Base-by-base conservation (phyloP, 805 yeast genomes). In the Metschnikowia aberdeeniae region DNA sequence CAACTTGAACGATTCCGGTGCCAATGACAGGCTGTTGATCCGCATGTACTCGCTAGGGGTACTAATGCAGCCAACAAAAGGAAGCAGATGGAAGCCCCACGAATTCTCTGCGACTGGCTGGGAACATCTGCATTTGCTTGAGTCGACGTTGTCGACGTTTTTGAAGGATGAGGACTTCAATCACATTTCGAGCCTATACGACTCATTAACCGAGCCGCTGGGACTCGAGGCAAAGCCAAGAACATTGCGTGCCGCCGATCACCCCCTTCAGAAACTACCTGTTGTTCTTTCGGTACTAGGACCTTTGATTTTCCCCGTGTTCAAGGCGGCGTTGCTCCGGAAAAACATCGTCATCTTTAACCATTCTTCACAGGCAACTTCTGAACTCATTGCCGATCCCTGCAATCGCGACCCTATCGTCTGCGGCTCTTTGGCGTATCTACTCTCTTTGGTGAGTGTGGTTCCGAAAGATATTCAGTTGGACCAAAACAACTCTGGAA, bases 41-140 rank as follows among this genome's bases (percentile, higher is more conserved):
- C 72, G 72, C 51, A 77, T 85, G 81, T 84, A 72, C 55, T 78
- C 89, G 1, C 58, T 85, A 8, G 90, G 89, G 0, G 62, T 84
- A 1, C 61, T 84, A 17, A 67, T 79, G 13, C 81, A 80, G 46
- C 77, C 76, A 8, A 33, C 55, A 32, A 33, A 59, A 41, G 54
- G 51, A 24, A 35, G 38, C 37, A 40, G 39, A 44, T 48, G 76
- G 81, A 77, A 65, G 57, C 52, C 76, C 68, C 20, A 68, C 66
- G 55, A 62, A 58, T 43, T 72, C 58, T 47, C 48, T 50, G 62
- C 75, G 2, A 55, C 68, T 20, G 73, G 76, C 11, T 67, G 78
- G 70, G 77, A 72, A 38, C 71, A 74, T 48, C 60, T 65, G 24
- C 65, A 60, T 10, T 59, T 59, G 8, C 55, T 77, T 35, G 64